Percentiles rank a stretch among this genome's conserved stretches.
Evolutionary conservation across 768 basidiomycete genomes (phyloP).

Genomic region (Boletus bicolor): DNA sequence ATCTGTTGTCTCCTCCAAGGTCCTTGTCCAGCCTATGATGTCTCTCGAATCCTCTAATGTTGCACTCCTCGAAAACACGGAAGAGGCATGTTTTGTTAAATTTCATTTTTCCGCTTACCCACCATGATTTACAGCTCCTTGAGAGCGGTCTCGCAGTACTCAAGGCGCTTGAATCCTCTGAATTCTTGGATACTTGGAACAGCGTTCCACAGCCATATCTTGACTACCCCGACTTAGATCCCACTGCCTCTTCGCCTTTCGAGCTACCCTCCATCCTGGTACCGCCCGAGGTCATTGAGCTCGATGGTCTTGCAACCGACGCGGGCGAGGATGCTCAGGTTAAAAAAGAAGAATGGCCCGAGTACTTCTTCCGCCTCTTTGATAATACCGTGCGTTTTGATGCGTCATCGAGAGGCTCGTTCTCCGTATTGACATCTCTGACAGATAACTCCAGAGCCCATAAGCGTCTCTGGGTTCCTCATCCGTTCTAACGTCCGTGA

Average conservation of each 20-base stretch:
- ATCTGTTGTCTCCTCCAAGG: constrained; percentile 52
- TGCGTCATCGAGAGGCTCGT: neutral
- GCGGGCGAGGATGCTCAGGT: constrained; percentile 67
- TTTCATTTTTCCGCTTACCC: neutral
- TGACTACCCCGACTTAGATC: constrained; percentile 43
- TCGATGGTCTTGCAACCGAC: constrained; percentile 67
- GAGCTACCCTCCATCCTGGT: constrained; percentile 77
- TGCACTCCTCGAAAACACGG: constrained; percentile 45
- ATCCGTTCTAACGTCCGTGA: constrained; percentile 74
- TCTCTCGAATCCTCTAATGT: constrained; percentile 44
- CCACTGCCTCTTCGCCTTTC: constrained; percentile 45
- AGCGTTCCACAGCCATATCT: constrained; percentile 68
- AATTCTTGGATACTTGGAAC: constrained; percentile 53
- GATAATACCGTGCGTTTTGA: constrained; percentile 47
- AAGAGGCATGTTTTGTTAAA: constrained; percentile 49
- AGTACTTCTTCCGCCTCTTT: constrained; percentile 66
- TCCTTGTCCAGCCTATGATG: constrained; percentile 61
- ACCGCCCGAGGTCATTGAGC: constrained; percentile 83
- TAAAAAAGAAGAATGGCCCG: constrained; percentile 82
- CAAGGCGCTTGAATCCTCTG: constrained; percentile 54
- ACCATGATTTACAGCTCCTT: constrained; percentile 52
- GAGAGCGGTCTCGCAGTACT: constrained; percentile 66
- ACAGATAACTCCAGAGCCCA: constrained; percentile 75
- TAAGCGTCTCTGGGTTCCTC: constrained; percentile 73
- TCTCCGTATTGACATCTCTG: constrained; percentile 1